Evolutionary conservation across 768 basidiomycete species (phyloP), one percentile per base, ranked within the genome.

Genomic region (Leccinum uliginosum): DNA sequence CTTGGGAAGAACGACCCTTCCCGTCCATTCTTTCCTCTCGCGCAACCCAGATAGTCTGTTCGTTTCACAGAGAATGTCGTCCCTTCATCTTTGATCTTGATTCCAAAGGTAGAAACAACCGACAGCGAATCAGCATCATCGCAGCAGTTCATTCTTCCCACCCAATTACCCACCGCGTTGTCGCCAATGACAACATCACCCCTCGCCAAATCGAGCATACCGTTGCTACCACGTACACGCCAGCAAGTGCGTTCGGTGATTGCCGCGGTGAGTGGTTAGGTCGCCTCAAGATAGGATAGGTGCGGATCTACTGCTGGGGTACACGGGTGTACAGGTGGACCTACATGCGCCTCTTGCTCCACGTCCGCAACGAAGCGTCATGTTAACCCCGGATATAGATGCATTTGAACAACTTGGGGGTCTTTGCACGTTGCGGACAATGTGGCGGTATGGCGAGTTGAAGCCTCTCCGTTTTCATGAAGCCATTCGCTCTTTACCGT

Each of bases 131-230:
- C 53, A 49, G 40, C 43, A 3, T 43, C 52, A 34, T 30, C 40
- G 48, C 40, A n/a, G 26, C 27, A n/a, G 19, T 19, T 49, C 29
- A 17, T 51, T 57, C 48, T 24, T 43, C 40, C 32, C 21, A 26
- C n/a, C 46, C 44, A 26, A 40, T 43, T 34, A 24, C 54, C 29
- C 26, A 52, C 52, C 24, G 58, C 17, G 48, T 34, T n/a, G 59
- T 64, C 56, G 51, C 49, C 52, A 53, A 51, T 56, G 59, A 50
- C 63, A 56, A 57, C 56, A 27, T 51, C 32, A 48, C 15, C 50
- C 29, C 54, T 32, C 23, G 47, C 46, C 19, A 34, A 14, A 44
- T 34, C 26, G 24, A 35, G 44, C 35, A 17, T 54, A 17, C 15
- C 49, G 29, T 57, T 47, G 45, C n/a, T 40, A 46, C 47, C 40